Evolutionary conservation across 768 basidiomycete species (phyloP).

Genomic region (Tricholoma hemisulphureum): DNA sequence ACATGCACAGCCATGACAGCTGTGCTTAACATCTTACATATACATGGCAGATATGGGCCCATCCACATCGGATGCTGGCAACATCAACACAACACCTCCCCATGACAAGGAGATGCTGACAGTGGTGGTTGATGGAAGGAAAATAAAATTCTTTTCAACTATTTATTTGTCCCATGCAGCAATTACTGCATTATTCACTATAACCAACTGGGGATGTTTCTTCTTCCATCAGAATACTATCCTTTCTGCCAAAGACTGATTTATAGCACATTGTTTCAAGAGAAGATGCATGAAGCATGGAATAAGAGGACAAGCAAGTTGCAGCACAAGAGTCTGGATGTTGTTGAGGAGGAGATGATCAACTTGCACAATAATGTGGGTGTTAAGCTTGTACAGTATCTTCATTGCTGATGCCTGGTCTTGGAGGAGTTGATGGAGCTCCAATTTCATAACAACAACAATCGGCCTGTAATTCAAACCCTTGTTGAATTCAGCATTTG

Average conservation of each 20-base stretch:
- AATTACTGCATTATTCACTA: neutral
- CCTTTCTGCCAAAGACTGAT: neutral
- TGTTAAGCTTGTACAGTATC: neutral
- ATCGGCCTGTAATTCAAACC: neutral
- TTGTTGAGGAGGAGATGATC: neutral
- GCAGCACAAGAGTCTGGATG: neutral
- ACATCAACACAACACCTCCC: neutral
- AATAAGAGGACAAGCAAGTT: neutral
- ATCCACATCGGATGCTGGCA: neutral
- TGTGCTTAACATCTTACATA: neutral
- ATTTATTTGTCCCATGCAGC: neutral
- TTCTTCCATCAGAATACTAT: neutral
- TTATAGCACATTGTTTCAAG: neutral
- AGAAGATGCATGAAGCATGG: neutral
- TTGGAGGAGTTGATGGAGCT: neutral
- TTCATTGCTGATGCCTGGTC: neutral
- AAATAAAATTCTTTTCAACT: neutral
- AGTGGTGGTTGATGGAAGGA: neutral
- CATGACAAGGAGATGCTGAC: neutral
- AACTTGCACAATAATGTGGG: neutral
- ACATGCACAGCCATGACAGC: neutral
- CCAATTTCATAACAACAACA: neutral
- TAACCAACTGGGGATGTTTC: neutral
- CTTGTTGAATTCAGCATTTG: neutral
- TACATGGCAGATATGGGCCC: neutral